phyloP scores from a whole-genome alignment of 2,329 filamentous ascomycete genomes.

The Penicillium janthinellum region DNA sequence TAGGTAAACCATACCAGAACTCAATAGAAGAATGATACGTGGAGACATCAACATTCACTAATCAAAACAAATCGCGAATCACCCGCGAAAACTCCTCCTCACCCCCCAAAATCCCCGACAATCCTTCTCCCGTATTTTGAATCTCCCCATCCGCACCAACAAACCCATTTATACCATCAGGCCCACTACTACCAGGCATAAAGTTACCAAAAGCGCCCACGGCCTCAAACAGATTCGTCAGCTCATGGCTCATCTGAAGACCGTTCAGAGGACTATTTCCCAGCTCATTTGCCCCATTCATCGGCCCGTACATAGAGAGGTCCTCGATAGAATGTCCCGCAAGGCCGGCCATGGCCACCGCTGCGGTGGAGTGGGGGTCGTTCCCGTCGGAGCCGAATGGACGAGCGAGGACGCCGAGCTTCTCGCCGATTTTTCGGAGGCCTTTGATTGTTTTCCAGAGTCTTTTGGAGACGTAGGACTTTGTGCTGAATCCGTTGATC shows the following conservation, averaged over 20 bases:
- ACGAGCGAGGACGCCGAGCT: slow-evolving; percentile 56
- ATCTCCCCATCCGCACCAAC: slow-evolving; percentile 41
- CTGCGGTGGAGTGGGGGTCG: slow-evolving; percentile 63
- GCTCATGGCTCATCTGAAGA: slow-evolving; percentile 61
- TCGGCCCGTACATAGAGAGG: slow-evolving; percentile 51
- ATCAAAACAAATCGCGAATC: slow-evolving; percentile 61
- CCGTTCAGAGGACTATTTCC: slow-evolving; percentile 60
- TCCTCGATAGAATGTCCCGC: slow-evolving; percentile 65
- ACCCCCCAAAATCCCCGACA: slow-evolving; percentile 52
- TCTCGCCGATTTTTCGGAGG: slow-evolving; percentile 64
- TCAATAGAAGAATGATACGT: neutral
- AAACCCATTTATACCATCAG: slow-evolving; percentile 44
- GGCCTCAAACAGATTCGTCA: slow-evolving; percentile 65
- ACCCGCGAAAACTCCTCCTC: slow-evolving; percentile 63
- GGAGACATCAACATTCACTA: neutral
- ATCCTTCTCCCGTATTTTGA: slow-evolving; percentile 46
- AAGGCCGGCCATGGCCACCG: slow-evolving; percentile 66
- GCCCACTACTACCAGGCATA: slow-evolving; percentile 33
- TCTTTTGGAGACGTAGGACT: slow-evolving; percentile 62
- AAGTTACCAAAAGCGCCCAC: slow-evolving; percentile 56
- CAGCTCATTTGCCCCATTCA: slow-evolving; percentile 42
- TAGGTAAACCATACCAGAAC: neutral
- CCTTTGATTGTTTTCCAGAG: slow-evolving; percentile 66
- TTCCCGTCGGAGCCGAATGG: slow-evolving; percentile 43
- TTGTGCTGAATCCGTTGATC: slow-evolving; percentile 62